A percentile compares a stretch with the other conserved stretches of the same genome.
phyloP scores from a whole-genome alignment of 495 filamentous ascomycete species.

The Daldinia loculata region DNA sequence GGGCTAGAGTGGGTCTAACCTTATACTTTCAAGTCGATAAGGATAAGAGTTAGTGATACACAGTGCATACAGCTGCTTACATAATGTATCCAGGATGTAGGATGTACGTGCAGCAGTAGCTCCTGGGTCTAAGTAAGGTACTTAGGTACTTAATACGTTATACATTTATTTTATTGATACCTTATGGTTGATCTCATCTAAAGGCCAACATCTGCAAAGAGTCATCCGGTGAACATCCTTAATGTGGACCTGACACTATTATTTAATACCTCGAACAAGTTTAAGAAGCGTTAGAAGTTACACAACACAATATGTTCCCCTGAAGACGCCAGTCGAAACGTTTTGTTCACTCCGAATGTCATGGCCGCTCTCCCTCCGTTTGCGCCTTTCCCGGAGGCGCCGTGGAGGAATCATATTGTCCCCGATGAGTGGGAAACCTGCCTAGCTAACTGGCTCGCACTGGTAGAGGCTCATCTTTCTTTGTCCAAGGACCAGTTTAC shows the following conservation, averaged over 20 bases:
- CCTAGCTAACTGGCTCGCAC: slow-evolving; percentile 76
- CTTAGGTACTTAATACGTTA: too few species aligned
- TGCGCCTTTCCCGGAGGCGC: slow-evolving; percentile 76
- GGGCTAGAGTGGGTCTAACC: slow-evolving; percentile 20
- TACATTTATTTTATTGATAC: too few species aligned
- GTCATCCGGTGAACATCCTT: slow-evolving; percentile 48
- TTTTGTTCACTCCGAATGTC: slow-evolving; percentile 15
- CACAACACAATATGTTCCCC: not conserved
- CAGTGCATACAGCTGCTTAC: too few species aligned
- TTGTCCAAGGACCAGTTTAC: slow-evolving; percentile 63
- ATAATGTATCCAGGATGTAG: too few species aligned
- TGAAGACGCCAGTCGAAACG: not conserved
- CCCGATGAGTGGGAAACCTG: slow-evolving; percentile 80
- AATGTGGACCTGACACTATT: slow-evolving; percentile 9
- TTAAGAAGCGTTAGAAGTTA: not conserved
- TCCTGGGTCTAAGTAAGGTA: too few species aligned
- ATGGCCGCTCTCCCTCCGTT: slow-evolving; percentile 66
- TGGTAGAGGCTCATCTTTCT: slow-evolving; percentile 70
- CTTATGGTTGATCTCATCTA: not conserved
- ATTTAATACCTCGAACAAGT: not conserved
- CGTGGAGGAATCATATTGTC: slow-evolving; percentile 69
- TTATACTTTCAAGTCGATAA: not conserved
- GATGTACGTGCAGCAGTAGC: too few species aligned
- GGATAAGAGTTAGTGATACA: not conserved
- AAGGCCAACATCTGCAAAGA: slow-evolving; percentile 32